Base-by-base conservation (phyloP, 805 yeast genomes). In the Tetrapisispora fleetii region DNA sequence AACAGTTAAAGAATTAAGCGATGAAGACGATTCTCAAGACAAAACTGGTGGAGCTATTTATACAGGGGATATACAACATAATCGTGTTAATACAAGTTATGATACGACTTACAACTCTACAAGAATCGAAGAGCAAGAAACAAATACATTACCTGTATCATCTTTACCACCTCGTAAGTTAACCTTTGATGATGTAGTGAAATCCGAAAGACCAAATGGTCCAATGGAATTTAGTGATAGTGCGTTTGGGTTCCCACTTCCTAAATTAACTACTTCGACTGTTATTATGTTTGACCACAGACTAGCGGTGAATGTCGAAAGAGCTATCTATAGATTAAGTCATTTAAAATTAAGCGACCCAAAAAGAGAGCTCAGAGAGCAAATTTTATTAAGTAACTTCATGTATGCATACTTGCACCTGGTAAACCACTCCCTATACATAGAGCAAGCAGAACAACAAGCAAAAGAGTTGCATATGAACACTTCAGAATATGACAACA, bases 331-430 rank as follows among this genome's bases (percentile, higher is more conserved):
- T 65, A 72, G 99, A 49, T 72, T 93, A 50, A 85, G 96, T 46
- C 99, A 93, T 66, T 71, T 93, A 63, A 93, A 93, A 65, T 73
- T 93, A 54, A 96, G 98, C 24, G 95, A 93, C 64, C 91, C 98
- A 1, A 85, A 88, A 60, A 73, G 98, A 50, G 93, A 95, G 30
- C 70, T 93, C 53, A 76, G 89, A 33, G 97, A 93, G 64, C 99
- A 93, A 64, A 99, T 93, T 1, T 66, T 93, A 45, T 69, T 93
- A 53, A 88, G 96, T 51, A 93, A 93, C 64, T 93, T 93, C 77
- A 93, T 93, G 99, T 93, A 93, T 63, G 91, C 97, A 0, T 93
- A 93, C 66, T 75, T 93, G 72, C 91, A 93, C 62, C 72, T 93
- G 65, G 96, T 93, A 47, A 95, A 91, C 64, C 97, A 91, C 63